Evolutionary conservation across 2,329 filamentous ascomycete species (phyloP).

Genomic region (Onygenales sp.): DNA sequence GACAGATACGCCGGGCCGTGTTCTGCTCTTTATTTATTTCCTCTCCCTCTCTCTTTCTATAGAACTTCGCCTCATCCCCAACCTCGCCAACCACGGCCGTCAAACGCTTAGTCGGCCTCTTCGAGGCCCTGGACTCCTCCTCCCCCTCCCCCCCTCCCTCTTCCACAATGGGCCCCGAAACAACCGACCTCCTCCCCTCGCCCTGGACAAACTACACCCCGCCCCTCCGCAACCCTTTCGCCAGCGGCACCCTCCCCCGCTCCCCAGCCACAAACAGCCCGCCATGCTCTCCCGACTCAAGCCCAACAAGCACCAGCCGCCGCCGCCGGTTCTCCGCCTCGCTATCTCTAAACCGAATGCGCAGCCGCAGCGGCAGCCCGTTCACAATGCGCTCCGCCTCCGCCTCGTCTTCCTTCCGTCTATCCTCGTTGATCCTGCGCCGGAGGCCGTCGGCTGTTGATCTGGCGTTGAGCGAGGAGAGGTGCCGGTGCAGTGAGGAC

Average conservation of each 20-base stretch:
- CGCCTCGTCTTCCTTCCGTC: slow-evolving; percentile 16
- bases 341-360: slow-evolving; percentile 8
- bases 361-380: slow-evolving; percentile 20
- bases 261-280: slow-evolving; percentile 22
- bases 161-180: slow-evolving; percentile 6
- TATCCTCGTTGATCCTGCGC: slow-evolving; percentile 26
- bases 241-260: slow-evolving; percentile 13
- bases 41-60: no score
- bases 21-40: no score
- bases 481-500: slow-evolving; percentile 28
- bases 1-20: no score
- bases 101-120: slow-evolving; percentile 14
- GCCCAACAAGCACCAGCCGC: slow-evolving; percentile 14
- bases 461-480: slow-evolving; percentile 34
- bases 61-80: no score
- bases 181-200: slow-evolving; percentile 12
- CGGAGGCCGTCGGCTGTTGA: slow-evolving; percentile 36
- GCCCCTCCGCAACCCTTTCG: slow-evolving; percentile 24
- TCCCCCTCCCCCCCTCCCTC: not conserved
- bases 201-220: slow-evolving; percentile 21
- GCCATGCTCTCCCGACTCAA: slow-evolving; percentile 21
- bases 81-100: slow-evolving; percentile 7
- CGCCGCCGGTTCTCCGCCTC: slow-evolving; percentile 16
- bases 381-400: slow-evolving; percentile 17
- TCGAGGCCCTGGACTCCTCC: slow-evolving; percentile 12